Conservation (phyloP, 2,329 filamentous ascomycete genomes). For the Penicillium sp. region DNA sequence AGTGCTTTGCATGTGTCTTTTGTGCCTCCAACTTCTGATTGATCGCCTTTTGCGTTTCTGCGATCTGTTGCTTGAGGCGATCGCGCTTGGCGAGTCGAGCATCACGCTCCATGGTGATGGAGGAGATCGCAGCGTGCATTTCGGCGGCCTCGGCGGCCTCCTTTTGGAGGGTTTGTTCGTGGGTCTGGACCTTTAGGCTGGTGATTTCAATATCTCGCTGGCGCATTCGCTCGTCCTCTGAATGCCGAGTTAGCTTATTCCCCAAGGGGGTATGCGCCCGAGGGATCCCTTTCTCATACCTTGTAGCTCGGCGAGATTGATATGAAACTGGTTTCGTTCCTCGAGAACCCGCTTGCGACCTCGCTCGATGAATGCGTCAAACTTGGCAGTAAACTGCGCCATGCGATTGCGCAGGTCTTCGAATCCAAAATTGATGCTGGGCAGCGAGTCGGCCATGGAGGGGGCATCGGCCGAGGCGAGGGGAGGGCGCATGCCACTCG, state of each 20-base stretch:
- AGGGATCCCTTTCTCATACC: conserved; percentile 59
- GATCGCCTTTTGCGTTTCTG: conserved; percentile 54
- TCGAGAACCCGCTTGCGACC: conserved; percentile 88
- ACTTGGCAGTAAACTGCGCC: conserved; percentile 86
- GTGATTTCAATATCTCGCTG: conserved; percentile 84
- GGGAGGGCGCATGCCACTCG: conserved; percentile 59
- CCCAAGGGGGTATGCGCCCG: not conserved
- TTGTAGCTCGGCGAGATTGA: conserved; percentile 87
- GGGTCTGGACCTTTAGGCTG: conserved; percentile 61
- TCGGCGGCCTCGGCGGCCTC: conserved; percentile 67
- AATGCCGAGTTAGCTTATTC: conserved; percentile 15
- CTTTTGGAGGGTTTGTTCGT: conserved; percentile 62
- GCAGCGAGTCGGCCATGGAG: conserved; percentile 72
- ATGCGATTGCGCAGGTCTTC: conserved; percentile 95
- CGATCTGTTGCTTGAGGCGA: conserved; percentile 62
- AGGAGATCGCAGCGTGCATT: conserved; percentile 65
- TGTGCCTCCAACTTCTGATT: conserved; percentile 54
- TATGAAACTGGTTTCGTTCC: conserved; percentile 91
- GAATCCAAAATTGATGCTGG: conserved; percentile 93
- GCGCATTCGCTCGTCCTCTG: conserved; percentile 91
- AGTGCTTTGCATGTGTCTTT: conserved; percentile 64
- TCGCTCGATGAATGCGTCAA: conserved; percentile 92
- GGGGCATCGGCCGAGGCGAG: conserved; percentile 59
- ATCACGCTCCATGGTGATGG: conserved; percentile 62
- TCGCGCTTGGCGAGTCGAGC: conserved; percentile 62